These are phyloP conservation scores for Coemansia sp. DNA, from an alignment of 192 early-diverging fungal species.

Conservation along the genomic window DNA sequence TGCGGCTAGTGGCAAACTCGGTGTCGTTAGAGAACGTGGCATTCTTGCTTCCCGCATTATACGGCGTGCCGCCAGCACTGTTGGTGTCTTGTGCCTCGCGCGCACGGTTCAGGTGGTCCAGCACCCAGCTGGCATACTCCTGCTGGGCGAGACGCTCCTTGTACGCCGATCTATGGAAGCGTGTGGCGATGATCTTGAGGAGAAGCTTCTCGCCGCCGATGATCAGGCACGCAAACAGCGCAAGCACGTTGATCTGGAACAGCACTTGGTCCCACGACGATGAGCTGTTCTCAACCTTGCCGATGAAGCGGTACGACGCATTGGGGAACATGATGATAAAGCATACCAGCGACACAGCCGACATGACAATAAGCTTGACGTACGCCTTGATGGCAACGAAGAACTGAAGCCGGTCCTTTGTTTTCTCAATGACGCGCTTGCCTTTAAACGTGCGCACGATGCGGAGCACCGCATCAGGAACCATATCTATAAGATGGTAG, in stretches of 20 bases:
- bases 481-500: slow-evolving; percentile 59
- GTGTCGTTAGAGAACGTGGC: slow-evolving; percentile 22
- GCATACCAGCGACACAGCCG: slow-evolving; percentile 53
- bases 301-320: slow-evolving; percentile 49
- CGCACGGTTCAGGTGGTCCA: slow-evolving; percentile 59
- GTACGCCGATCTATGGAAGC: slow-evolving; percentile 65
- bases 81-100: slow-evolving; percentile 33
- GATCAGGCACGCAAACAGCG: slow-evolving; percentile 55
- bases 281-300: slow-evolving; percentile 33
- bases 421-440: slow-evolving; percentile 52
- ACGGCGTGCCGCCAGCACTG: slow-evolving; percentile 18
- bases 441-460: slow-evolving; percentile 49
- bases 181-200: slow-evolving; percentile 63
- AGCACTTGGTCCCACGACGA: slow-evolving; percentile 56
- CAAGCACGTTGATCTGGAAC: slow-evolving; percentile 56
- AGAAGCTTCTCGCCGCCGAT: slow-evolving; percentile 62
- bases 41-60: slow-evolving; percentile 16
- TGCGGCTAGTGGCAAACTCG: slow-evolving; percentile 33
- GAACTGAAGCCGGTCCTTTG: slow-evolving; percentile 57
- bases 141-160: slow-evolving; percentile 63
- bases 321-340: slow-evolving; percentile 59
- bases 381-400: slow-evolving; percentile 59
- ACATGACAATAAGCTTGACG: slow-evolving; percentile 58
- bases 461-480: slow-evolving; percentile 57
- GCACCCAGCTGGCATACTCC: slow-evolving; percentile 61